These are phyloP conservation scores for Paecilomyces fulvus DNA, from an alignment of 2,329 filamentous ascomycete species.

Conservation along the genomic window DNA sequence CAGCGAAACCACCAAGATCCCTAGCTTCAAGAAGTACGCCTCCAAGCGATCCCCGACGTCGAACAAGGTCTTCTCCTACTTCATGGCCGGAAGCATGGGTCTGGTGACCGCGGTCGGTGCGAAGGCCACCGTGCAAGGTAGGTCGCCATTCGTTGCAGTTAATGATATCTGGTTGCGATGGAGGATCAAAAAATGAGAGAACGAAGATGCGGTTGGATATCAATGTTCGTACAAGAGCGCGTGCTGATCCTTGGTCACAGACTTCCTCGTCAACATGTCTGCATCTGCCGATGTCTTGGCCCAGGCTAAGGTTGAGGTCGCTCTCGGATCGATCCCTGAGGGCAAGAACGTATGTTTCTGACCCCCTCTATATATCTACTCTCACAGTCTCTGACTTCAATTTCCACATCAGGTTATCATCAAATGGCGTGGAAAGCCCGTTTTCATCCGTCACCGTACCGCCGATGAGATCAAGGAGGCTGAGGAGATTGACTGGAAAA, in stretches of 20 bases:
- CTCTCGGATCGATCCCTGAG: slow-evolving; percentile 85
- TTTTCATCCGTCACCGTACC: slow-evolving; percentile 99
- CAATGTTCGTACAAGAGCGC: not conserved
- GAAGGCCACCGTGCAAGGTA: slow-evolving; percentile 97
- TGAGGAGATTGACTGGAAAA: slow-evolving; percentile 73
- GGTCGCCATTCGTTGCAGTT: slow-evolving; percentile 26
- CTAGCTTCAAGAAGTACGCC: slow-evolving; percentile 83
- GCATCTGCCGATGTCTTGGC: slow-evolving; percentile 96
- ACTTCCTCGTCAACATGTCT: slow-evolving; percentile 99
- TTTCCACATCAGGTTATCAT: slow-evolving; percentile 67
- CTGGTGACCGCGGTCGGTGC: slow-evolving; percentile 85
- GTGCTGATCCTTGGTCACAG: slow-evolving; percentile 44
- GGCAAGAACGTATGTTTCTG: slow-evolving; percentile 87
- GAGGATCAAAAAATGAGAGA: slow-evolving; percentile 2
- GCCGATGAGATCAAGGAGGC: slow-evolving; percentile 88
- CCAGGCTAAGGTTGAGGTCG: slow-evolving; percentile 98
- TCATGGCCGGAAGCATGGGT: slow-evolving; percentile 96
- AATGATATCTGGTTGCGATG: not conserved
- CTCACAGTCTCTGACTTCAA: not conserved
- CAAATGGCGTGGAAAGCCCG: slow-evolving; percentile 99
- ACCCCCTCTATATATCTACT: not conserved
- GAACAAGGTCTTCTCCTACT: slow-evolving; percentile 92
- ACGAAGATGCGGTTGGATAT: not conserved
- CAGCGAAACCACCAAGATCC: slow-evolving; percentile 60
- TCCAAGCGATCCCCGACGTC: slow-evolving; percentile 57